These are phyloP conservation scores for Chlorophyllum brunneum DNA, from an alignment of 768 basidiomycete genomes.

Conservation along the genomic window DNA sequence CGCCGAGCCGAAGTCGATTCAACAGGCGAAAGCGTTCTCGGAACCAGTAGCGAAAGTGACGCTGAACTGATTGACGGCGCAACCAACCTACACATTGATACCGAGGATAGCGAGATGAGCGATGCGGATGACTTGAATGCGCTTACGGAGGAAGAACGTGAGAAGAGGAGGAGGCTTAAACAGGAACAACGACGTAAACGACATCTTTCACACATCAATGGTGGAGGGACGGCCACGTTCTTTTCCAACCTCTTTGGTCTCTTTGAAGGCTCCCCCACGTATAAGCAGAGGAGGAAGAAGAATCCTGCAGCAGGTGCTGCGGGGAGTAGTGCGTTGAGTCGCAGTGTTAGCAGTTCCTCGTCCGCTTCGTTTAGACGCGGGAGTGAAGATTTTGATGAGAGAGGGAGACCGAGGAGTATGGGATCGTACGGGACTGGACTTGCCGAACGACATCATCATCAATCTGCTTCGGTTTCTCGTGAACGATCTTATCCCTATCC, in stretches of 20 bases:
- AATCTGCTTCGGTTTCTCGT: constrained; percentile 1
- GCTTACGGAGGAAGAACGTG: constrained; percentile 77
- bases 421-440: constrained; percentile 11
- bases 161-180: constrained; percentile 85
- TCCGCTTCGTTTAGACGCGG: constrained; percentile 18
- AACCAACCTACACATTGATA: constrained; percentile 10
- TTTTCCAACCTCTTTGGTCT: constrained; percentile 48
- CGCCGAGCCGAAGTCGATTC: constrained; percentile 28
- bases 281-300: constrained; percentile 88
- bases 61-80: constrained; percentile 21
- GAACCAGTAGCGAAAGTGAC: constrained; percentile 18
- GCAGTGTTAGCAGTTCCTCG: constrained; percentile 4
- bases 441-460: constrained; percentile 10
- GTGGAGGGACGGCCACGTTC: constrained; percentile 4
- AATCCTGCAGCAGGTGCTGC: constrained; percentile 31
- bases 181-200: constrained; percentile 38
- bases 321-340: constrained; percentile 13
- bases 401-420: constrained; percentile 21
- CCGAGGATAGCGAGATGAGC: constrained; percentile 18
- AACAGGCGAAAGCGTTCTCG: too few species aligned
- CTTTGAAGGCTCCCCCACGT: constrained; percentile 80
- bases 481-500: constrained; percentile 11
- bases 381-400: constrained; percentile 30
- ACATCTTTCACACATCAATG: constrained; percentile 11
- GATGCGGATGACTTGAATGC: constrained; percentile 40